Evolutionary conservation across 495 filamentous ascomycete genomes (phyloP), one percentile per base, ranked within the genome.

Genomic region (Aspergillus kassunensis): DNA sequence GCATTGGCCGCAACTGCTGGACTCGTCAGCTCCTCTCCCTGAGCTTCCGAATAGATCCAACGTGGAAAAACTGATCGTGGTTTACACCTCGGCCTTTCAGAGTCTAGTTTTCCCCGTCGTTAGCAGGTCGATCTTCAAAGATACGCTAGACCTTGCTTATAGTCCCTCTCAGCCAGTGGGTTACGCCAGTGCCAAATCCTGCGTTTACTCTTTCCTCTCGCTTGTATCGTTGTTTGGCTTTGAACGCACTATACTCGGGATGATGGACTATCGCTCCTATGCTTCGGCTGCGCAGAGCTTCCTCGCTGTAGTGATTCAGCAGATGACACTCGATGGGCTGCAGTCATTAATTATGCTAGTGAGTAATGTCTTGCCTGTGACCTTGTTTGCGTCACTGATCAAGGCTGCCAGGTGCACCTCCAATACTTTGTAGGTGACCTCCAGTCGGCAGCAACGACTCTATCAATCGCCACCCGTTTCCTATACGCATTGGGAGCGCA

Each of bases 361-460:
- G 36, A 4, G 57, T 50, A n/a, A 16, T 12, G n/a, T 23, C n/a
- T 15, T 37, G 15, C 20, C 15, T 27, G 20, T n/a, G n/a, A n/a
- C n/a, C n/a, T 21, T 16, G 47, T 44, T 9, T 13, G 20, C 21
- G 31, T 9, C 0, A 29, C 29, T 10, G 9, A 39, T n/a, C 30
- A 24, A 45, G 15, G 24, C n/a, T 30, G 9, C 13, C 16, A 60
- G 57, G n/a, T 48, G 0, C 57, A 60, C 34, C 16, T 34, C 23
- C 49, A 60, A 33, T 60, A 60, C 27, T 60, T 60, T 41, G 6
- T 56, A 20, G 57, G 57, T 18, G 57, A 60, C 15, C 33, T 60
- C 4, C 57, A 50, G 23, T 19, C 49, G 19, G 57, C 54, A n/a
- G 44, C 45, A 25, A 39, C 41, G 2, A 44, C 54, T 1, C 10